phyloP scores from a whole-genome alignment of 169 alveolate species.

The Eimeria tenella region DNA sequence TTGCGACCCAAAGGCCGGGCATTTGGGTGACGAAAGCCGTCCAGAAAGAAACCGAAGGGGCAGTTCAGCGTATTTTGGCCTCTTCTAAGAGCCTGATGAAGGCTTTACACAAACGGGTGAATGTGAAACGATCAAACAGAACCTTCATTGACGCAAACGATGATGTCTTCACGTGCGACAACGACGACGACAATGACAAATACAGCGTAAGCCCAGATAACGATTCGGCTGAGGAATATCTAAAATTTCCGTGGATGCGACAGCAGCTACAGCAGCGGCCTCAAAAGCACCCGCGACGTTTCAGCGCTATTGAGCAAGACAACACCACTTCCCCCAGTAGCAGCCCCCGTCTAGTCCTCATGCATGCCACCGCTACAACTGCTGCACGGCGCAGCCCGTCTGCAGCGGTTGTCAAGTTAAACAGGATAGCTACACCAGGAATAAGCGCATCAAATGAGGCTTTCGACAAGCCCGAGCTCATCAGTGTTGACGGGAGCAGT shows the following conservation, averaged over 20 bases:
- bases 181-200: neutral
- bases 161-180: neutral
- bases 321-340: constrained; percentile 9
- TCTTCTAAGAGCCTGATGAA: neutral
- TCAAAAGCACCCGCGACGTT: neutral
- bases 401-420: neutral
- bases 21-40: constrained; percentile 15
- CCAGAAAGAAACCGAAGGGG: neutral
- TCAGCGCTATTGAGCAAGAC: neutral
- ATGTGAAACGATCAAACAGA: neutral
- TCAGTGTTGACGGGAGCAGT: constrained; percentile 31
- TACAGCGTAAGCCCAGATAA: neutral
- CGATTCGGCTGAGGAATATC: neutral
- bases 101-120: neutral
- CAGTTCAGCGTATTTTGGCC: neutral
- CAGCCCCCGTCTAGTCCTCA: neutral
- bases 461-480: neutral
- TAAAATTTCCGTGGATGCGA: constrained; percentile 25
- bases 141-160: neutral
- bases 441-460: neutral
- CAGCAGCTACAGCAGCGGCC: neutral
- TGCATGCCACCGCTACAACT: neutral
- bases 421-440: neutral
- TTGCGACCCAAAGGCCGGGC: constrained; percentile 29
- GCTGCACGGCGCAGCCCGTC: neutral